Conservation (phyloP, 2,329 filamentous ascomycete species). For the Achaetomium macrosporum region DNA sequence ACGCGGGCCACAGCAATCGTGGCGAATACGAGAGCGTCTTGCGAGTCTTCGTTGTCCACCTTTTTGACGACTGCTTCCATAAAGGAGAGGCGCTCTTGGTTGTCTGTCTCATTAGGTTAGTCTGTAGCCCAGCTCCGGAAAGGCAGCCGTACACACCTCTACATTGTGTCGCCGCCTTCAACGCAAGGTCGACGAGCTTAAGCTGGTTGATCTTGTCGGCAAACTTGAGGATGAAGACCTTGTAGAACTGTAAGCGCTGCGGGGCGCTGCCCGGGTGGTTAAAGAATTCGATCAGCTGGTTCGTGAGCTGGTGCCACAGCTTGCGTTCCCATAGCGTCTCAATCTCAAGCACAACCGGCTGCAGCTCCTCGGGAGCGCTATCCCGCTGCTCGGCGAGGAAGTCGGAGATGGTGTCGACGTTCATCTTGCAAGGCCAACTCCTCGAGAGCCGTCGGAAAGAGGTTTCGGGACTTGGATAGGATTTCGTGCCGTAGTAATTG, state of each 20-base stretch:
- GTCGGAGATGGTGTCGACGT: constrained; percentile 79
- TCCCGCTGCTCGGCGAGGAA: constrained; percentile 90
- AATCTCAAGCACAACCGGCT: constrained; percentile 82
- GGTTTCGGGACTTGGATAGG: background rate
- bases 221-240: constrained; percentile 91
- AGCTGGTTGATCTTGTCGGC: constrained; percentile 98
- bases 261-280: constrained; percentile 70
- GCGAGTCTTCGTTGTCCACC: constrained; percentile 85
- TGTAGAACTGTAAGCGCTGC: constrained; percentile 86
- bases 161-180: constrained; percentile 82
- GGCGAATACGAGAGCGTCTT: constrained; percentile 94
- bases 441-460: background rate
- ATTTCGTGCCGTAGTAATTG: background rate
- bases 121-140: background rate
- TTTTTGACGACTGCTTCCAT: constrained; percentile 76
- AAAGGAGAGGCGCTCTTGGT: constrained; percentile 79
- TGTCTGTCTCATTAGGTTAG: constrained; percentile 52
- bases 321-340: constrained; percentile 98
- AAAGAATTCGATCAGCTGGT: constrained; percentile 84
- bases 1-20: constrained; percentile 84
- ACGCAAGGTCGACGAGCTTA: constrained; percentile 85
- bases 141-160: constrained; percentile 51
- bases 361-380: constrained; percentile 77
- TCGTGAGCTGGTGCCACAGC: constrained; percentile 97
- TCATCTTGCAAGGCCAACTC: constrained; percentile 50